Conservation (phyloP, 352 stramenopile species). For the Pythium pyrilobum region DNA sequence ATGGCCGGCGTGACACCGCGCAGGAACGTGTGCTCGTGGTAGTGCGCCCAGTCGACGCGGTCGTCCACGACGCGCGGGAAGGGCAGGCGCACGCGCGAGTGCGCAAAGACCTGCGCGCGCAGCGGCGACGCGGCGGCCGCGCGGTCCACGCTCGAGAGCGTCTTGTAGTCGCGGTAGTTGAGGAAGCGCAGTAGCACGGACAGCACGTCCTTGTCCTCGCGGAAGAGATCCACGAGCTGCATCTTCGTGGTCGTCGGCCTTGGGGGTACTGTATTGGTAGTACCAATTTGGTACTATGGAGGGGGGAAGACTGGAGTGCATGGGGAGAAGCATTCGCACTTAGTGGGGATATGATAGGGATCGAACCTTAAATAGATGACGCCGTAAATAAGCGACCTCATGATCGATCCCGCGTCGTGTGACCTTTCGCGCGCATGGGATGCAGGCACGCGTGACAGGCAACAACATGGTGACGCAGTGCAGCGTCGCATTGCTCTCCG, state of each 20-base stretch:
- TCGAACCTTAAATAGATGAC: background rate
- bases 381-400: background rate
- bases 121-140: conserved; percentile 11
- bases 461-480: background rate
- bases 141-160: conserved; percentile 17
- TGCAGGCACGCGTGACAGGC: background rate
- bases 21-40: conserved; percentile 15
- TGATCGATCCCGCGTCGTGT: background rate
- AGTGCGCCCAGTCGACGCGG: conserved; percentile 17
- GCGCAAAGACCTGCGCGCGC: conserved; percentile 16
- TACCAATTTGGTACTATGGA: background rate
- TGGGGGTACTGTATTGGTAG: background rate
- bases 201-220: conserved; percentile 22
- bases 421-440: background rate
- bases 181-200: conserved; percentile 20
- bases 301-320: background rate
- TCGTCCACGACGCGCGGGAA: conserved; percentile 16
- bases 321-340: background rate
- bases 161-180: conserved; percentile 19
- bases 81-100: conserved; percentile 15
- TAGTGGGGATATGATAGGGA: background rate
- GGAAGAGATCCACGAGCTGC: conserved; percentile 19
- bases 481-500: background rate
- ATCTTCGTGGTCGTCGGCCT: background rate
- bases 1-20: conserved; percentile 13